Percentiles rank a stretch among this genome's conserved stretches.
phyloP scores from a whole-genome alignment of 495 filamentous ascomycete genomes.

The Lasiosphaeria ovina region DNA sequence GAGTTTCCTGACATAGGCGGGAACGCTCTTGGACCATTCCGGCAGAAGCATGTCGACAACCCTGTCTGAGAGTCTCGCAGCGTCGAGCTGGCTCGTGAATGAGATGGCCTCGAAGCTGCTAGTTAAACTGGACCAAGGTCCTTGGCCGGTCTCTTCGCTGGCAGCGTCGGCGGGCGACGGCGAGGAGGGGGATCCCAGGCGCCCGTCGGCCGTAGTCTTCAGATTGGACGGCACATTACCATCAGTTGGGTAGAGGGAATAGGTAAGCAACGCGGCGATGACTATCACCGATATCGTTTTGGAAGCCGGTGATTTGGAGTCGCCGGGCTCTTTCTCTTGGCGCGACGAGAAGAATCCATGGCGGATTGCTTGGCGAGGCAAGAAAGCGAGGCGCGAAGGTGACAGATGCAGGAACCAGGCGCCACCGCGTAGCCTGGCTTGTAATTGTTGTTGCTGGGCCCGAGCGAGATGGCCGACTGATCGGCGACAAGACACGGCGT shows the following conservation, averaged over 20 bases:
- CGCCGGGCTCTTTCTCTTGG: constrained; percentile 7
- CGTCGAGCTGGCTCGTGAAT: constrained; percentile 50
- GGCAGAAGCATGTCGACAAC: constrained; percentile 72
- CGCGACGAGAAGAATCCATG: constrained; percentile 16
- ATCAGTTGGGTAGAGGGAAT: constrained; percentile 44
- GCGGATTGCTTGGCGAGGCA: constrained; percentile 9
- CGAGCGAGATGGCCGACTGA: background rate
- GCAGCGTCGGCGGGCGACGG: constrained; percentile 5
- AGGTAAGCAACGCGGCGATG: constrained; percentile 40
- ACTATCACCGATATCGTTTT: constrained; percentile 26
- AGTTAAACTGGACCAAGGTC: constrained; percentile 60
- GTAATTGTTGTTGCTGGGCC: background rate
- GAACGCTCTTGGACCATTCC: constrained; percentile 75
- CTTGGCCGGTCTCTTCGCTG: constrained; percentile 21
- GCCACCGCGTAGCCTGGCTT: background rate
- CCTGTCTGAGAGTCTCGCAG: constrained; percentile 59
- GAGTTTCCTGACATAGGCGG: constrained; percentile 76
- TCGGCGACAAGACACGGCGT: no score
- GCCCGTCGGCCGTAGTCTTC: constrained; percentile 7
- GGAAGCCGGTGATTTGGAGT: constrained; percentile 8
- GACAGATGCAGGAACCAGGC: background rate
- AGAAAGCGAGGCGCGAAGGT: background rate
- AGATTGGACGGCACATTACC: constrained; percentile 22
- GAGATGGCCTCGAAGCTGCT: constrained; percentile 59
- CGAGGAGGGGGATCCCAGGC: constrained; percentile 1